Base-by-base conservation (phyloP, 148 eudicot species). In the Drosera capensis region DNA sequence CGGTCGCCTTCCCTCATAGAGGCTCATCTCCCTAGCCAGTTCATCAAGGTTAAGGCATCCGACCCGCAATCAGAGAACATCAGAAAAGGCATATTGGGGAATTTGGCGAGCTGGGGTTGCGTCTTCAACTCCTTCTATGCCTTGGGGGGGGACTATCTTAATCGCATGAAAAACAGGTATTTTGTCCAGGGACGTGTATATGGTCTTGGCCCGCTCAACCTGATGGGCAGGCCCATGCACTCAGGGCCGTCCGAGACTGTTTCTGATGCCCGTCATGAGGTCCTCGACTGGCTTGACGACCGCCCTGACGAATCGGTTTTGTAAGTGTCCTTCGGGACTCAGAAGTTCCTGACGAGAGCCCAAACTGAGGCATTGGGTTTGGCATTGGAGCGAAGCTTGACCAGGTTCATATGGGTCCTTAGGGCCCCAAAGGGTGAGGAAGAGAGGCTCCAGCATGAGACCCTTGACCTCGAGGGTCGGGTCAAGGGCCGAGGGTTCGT, bases 101-200 rank as follows among this genome's bases (percentile, higher is more conserved):
- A 72, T 47, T 15, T 11, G 29, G 49, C 12, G 38, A 71, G 76
- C 54, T 74, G 72, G 76, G 93, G 78, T 5, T 11, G 21, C 29
- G 63, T 72, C 13, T 48, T 62, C 55, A 70, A 74, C 36, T 46
- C 79, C 3, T 74, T 67, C 45, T 37, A 60, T 20, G 76, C 50
- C 14, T 48, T 81, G 40, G 92, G 77, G 38, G 55, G 53, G 14
- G 66, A 47, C 40, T 64, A 36, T 52, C 16, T 75, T 51, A 68
- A 59, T 25, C 51, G 57, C 15, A 7, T 64, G 15, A 67, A 30
- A 39, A 52, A 53, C 31, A 41, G 16, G 26, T n/a, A n/a, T n/a
- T 9, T 64, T 58, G 64, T 66, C 1, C 66, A 64, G 17, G 38
- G 45, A 0, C 57, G 72, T 0, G 60, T 78, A 8, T 74, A 64